Percentiles rank a stretch among this genome's conserved stretches.
Conservation (phyloP, 768 basidiomycete species). For the Symmetrospora coprosmae region DNA sequence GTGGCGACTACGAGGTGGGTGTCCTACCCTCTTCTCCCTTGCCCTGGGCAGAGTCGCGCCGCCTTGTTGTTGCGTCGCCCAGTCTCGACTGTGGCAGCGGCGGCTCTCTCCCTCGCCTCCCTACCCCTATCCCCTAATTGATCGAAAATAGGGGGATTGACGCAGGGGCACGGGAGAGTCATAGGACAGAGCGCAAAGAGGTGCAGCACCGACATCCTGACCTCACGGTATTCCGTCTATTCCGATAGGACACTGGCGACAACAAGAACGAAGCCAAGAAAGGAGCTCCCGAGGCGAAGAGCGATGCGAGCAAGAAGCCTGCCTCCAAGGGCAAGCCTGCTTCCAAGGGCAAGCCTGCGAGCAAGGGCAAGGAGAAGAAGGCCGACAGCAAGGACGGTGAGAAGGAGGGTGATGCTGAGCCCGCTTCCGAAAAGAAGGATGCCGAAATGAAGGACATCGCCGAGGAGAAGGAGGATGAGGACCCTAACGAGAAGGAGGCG, state of each 20-base stretch:
- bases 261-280: constrained; percentile 30
- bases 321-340: constrained; percentile 20
- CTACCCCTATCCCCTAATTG: too few species aligned
- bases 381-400: constrained; percentile 26
- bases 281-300: constrained; percentile 27
- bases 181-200: too few species aligned
- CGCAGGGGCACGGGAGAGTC: too few species aligned
- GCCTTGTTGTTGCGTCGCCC: too few species aligned
- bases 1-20: constrained; percentile 18
- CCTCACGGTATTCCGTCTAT: too few species aligned
- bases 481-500: neutral
- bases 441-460: neutral
- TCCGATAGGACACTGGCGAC: constrained; percentile 8
- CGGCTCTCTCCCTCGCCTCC: too few species aligned
- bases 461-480: constrained; percentile 18
- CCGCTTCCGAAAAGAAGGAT: neutral
- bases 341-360: neutral
- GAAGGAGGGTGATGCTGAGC: constrained; percentile 24
- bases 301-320: constrained; percentile 12
- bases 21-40: neutral
- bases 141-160: too few species aligned
- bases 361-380: constrained; percentile 21
- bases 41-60: too few species aligned
- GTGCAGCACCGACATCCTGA: too few species aligned
- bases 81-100: too few species aligned